Evolutionary conservation across 805 yeast species (phyloP).

Genomic region (Zygosaccharomyces gambellarensis): DNA sequence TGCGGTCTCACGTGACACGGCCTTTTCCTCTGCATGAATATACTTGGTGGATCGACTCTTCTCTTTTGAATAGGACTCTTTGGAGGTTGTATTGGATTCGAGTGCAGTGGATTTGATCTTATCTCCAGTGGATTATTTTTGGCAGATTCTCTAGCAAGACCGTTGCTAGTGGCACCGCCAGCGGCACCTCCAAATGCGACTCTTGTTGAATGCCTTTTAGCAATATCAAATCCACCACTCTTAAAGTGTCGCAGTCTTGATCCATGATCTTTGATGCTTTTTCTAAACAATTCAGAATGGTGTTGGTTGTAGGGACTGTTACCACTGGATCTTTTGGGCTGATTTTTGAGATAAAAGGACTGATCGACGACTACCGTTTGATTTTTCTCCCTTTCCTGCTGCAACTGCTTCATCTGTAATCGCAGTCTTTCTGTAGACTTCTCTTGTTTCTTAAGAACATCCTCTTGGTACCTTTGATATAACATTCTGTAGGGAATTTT

Average conservation of each 20-base stretch:
- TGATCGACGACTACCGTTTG: conserved; percentile 28
- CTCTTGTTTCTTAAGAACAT: conserved; percentile 33
- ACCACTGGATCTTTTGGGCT: conserved; percentile 7
- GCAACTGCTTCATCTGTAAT: conserved; percentile 27
- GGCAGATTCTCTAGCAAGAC: not conserved
- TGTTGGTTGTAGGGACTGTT: conserved; percentile 3
- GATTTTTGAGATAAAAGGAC: conserved; percentile 16
- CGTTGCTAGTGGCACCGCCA: conserved; percentile 15
- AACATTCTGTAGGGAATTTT: conserved; percentile 36
- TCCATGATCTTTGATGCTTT: conserved; percentile 20
- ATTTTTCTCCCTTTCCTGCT: conserved; percentile 32
- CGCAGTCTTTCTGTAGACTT: conserved; percentile 35
- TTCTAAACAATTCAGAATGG: conserved; percentile 17
- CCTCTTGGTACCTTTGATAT: conserved; percentile 33
- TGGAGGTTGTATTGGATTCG: not conserved
- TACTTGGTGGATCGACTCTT: conserved; percentile 18
- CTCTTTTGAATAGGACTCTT: conserved; percentile 9
- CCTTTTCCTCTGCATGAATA: conserved; percentile 19
- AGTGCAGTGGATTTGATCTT: not conserved
- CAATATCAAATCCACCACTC: conserved; percentile 14
- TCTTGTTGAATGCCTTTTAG: conserved; percentile 19
- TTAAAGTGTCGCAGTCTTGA: conserved; percentile 21
- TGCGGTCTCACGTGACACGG: conserved; percentile 7
- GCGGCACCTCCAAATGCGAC: conserved; percentile 35
- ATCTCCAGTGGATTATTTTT: not conserved